Evolutionary conservation across 306 rosid species (phyloP), one percentile per base, ranked within the genome.

Genomic region (Glycine latifolia): DNA sequence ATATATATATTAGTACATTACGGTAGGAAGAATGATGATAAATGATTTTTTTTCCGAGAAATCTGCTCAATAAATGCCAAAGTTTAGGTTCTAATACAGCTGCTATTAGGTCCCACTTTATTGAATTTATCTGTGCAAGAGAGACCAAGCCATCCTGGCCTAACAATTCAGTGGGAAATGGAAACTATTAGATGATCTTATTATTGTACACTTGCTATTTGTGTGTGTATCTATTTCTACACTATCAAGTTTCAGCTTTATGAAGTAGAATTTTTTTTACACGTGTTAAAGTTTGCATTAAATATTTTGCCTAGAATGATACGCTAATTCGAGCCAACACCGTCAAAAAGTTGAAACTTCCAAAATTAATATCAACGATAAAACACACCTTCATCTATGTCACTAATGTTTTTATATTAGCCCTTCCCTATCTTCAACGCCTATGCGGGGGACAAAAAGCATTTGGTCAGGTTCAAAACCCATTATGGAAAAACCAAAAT

Each of bases 51-150:
- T 6, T 48, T 72, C 35, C 47, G 12, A 79, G 71, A 82, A 67
- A 63, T 67, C 14, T 49, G 74, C 75, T 72, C 50, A 75, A 67
- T 77, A 83, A 49, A 63, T 82, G 84, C 80, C 83, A 83, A 84
- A 86, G 73, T 75, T 87, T 86, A 83, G 91, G 91, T 79, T 85
- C 84, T 79, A 41, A 89, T 86, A 86, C 91, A 89, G 90, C 89
- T 85, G 52, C 90, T 44, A 72, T 3, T 35, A 65, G 87, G 91
- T 58, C 91, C 95, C 92, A 77, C 79, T 13, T 50, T 73, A 48
- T 89, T 89, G 84, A 85, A 82, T 78, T 67, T 53, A 78, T 78
- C 20, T 66, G 56, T 76, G 63, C 59, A 54, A 47, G 78, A 73
- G 81, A 75, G 80, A 70, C 78, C 81, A 81, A 72, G 75, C 85